phyloP scores from a whole-genome alignment of 805 yeast species.

The Diddensiella santjacobensis region DNA sequence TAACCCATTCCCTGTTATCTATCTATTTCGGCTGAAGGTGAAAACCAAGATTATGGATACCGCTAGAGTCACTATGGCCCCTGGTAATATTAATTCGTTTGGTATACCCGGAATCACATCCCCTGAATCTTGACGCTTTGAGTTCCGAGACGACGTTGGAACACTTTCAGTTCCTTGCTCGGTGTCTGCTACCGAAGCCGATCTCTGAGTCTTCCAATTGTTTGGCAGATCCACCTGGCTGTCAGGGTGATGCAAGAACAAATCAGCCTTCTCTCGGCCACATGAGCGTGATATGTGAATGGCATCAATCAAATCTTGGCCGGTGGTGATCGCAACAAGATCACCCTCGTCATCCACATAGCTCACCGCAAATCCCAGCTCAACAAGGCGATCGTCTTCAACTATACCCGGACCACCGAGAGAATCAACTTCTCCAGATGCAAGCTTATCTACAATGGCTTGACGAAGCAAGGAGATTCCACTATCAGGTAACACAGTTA shows the following conservation, averaged over 20 bases:
- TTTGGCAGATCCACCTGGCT: constrained; percentile 34
- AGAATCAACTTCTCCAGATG: constrained; percentile 34
- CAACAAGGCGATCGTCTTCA: constrained; percentile 24
- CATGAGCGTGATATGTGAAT: constrained; percentile 50
- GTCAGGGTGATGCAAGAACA: constrained; percentile 66
- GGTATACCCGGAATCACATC: constrained; percentile 52
- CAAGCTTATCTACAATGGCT: constrained; percentile 38
- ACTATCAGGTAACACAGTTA: constrained; percentile 53
- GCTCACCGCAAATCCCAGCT: constrained; percentile 56
- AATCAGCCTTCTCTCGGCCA: constrained; percentile 60
- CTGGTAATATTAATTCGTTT: constrained; percentile 60
- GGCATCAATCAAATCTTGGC: constrained; percentile 71
- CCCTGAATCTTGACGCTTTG: constrained; percentile 6
- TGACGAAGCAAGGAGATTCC: constrained; percentile 50
- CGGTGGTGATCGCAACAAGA: constrained; percentile 68
- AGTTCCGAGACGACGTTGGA: constrained; percentile 1
- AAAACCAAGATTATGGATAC: constrained; percentile 55
- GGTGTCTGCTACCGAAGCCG: constrained; percentile 4
- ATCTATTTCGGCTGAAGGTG: constrained; percentile 41
- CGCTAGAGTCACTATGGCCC: constrained; percentile 57
- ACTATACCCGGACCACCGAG: constrained; percentile 37
- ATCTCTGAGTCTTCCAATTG: constrained; percentile 5
- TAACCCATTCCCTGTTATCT: background rate
- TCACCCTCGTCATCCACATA: constrained; percentile 85
- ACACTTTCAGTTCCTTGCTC: constrained; percentile 11